Evolutionary conservation across 164 flowering plant species (phyloP).

Genomic region (Vitis riparia): DNA sequence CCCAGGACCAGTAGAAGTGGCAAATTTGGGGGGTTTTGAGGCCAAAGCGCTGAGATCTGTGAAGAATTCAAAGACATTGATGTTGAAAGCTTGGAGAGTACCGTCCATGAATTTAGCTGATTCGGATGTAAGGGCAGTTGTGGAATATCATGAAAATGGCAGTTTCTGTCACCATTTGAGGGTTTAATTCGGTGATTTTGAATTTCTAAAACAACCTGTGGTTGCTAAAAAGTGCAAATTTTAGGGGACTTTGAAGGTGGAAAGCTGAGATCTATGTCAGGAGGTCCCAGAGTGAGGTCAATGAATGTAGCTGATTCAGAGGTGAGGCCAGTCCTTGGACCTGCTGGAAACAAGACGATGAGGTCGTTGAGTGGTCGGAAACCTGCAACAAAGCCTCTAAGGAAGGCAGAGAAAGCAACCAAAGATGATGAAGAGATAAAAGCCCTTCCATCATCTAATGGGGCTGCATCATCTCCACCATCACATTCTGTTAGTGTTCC

Average conservation of each 20-base stretch:
- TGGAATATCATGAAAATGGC: background rate
- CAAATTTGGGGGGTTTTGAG: slow-evolving; percentile 1
- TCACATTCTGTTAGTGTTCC: slow-evolving; percentile 26
- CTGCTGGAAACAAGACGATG: slow-evolving; percentile 50
- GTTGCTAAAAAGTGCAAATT: slow-evolving; percentile 2
- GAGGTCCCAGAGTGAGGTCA: slow-evolving; percentile 61
- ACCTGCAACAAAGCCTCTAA: slow-evolving; percentile 40
- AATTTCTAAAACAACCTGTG: background rate
- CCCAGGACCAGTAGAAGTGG: background rate
- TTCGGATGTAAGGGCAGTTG: background rate
- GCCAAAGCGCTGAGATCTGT: slow-evolving; percentile 15
- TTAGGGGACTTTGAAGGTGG: slow-evolving; percentile 7
- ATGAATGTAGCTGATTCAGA: slow-evolving; percentile 69
- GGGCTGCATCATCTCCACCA: slow-evolving; percentile 27
- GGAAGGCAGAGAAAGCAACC: slow-evolving; percentile 38
- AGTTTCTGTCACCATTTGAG: slow-evolving; percentile 1
- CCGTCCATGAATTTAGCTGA: slow-evolving; percentile 3
- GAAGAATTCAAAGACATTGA: no score
- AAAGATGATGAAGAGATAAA: slow-evolving; percentile 36
- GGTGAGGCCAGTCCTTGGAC: slow-evolving; percentile 52
- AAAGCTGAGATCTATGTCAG: slow-evolving; percentile 46
- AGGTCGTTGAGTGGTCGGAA: slow-evolving; percentile 39
- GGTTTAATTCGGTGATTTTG: background rate
- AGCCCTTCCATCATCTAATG: slow-evolving; percentile 17
- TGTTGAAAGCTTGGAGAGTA: slow-evolving; percentile 5